phyloP scores from a whole-genome alignment of 768 basidiomycete species.

The Myochromella boudieri region DNA sequence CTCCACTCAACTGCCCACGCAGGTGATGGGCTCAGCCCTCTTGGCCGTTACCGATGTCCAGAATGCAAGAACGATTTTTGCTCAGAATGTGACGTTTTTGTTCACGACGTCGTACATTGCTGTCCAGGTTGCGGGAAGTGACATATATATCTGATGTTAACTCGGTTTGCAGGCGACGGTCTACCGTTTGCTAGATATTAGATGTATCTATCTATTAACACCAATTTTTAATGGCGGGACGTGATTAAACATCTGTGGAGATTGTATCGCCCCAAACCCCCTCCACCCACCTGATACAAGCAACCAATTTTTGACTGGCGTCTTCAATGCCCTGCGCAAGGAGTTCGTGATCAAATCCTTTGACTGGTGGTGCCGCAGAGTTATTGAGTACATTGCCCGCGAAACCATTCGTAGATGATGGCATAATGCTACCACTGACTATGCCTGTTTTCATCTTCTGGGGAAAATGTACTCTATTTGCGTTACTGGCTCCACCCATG shows the following conservation, averaged over 20 bases:
- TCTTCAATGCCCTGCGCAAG: constrained; percentile 45
- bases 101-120: constrained; percentile 93
- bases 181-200: not conserved
- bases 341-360: constrained; percentile 69
- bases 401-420: not conserved
- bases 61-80: constrained; percentile 89
- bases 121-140: constrained; percentile 83
- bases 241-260: not conserved
- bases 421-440: constrained; percentile 1
- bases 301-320: constrained; percentile 37
- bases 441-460: constrained; percentile 36
- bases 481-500: not conserved
- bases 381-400: not conserved
- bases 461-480: constrained; percentile 25
- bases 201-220: not conserved
- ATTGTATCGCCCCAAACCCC: constrained; percentile 49
- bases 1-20: constrained; percentile 39
- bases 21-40: constrained; percentile 73
- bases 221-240: not conserved
- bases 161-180: not conserved
- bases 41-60: constrained; percentile 87
- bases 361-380: constrained; percentile 31
- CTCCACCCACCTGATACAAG: constrained; percentile 53
- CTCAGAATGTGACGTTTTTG: constrained; percentile 93
- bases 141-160: not conserved